A percentile compares a stretch with the other conserved stretches of the same genome.
Evolutionary conservation across 495 filamentous ascomycete genomes (phyloP).

Genomic region (Aspergillus bridgeri): DNA sequence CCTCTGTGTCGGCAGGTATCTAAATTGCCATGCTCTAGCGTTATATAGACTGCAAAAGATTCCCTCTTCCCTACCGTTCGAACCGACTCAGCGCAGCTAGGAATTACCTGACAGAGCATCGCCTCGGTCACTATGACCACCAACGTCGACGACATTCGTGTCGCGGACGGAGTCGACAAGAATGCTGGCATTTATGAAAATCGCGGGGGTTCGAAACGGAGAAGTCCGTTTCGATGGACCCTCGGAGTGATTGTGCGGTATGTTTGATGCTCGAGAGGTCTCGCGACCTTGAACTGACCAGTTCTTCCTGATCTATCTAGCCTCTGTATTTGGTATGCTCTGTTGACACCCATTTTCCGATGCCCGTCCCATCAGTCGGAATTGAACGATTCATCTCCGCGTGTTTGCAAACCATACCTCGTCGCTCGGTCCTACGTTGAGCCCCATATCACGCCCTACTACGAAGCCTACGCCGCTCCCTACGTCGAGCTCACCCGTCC

Average conservation of each 20-base stretch:
- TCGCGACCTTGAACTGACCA: constrained; percentile 1
- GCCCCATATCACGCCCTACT: constrained; percentile 84
- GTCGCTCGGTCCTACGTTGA: constrained; percentile 60
- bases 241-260: constrained; percentile 64
- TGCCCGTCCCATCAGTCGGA: constrained; percentile 70
- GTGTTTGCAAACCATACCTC: constrained; percentile 82
- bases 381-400: constrained; percentile 66
- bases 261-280: constrained; percentile 7
- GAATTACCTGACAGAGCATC: background rate
- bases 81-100: background rate
- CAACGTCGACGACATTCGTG: constrained; percentile 29
- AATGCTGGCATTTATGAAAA: constrained; percentile 8
- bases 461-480: constrained; percentile 74
- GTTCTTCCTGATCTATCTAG: constrained; percentile 46
- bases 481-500: constrained; percentile 75
- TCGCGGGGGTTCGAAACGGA: constrained; percentile 24
- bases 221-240: constrained; percentile 44
- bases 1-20: background rate
- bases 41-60: background rate
- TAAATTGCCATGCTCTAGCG: background rate
- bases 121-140: constrained; percentile 19
- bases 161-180: constrained; percentile 19
- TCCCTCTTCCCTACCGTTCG: background rate
- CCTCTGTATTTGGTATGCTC: constrained; percentile 78
- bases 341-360: constrained; percentile 73